Evolutionary conservation across 345 rosid genomes (phyloP).

Genomic region (Eucalyptus curtisii): DNA sequence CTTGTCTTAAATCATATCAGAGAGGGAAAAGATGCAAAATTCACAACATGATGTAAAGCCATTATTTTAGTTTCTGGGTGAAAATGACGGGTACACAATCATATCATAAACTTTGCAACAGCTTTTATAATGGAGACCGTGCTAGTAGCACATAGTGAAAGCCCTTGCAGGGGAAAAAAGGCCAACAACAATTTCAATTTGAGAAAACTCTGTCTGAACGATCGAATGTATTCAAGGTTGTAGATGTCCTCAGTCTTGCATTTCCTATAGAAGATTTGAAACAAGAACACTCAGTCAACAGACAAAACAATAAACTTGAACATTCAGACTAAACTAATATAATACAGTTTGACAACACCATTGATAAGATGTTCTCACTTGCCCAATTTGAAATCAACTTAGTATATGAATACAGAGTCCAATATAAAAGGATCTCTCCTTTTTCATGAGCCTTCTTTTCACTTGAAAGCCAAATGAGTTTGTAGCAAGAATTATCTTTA

Average conservation of each 20-base stretch:
- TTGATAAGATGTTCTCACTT: neutral
- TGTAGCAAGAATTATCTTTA: neutral
- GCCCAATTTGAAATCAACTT: neutral
- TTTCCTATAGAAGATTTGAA: constrained; percentile 9
- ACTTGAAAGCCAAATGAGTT: neutral
- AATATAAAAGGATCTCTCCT: neutral
- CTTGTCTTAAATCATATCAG: neutral
- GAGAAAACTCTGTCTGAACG: neutral
- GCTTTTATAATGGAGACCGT: neutral
- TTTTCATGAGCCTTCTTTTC: neutral
- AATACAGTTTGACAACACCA: neutral
- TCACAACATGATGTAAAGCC: neutral
- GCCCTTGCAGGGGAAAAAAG: neutral
- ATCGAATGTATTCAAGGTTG: neutral
- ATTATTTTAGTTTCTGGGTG: neutral
- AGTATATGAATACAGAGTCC: neutral
- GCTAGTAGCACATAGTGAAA: neutral
- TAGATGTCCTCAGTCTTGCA: constrained; percentile 11
- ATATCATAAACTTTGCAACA: neutral
- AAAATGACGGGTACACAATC: neutral
- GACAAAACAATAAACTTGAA: neutral
- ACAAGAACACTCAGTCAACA: neutral
- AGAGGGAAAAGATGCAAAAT: neutral
- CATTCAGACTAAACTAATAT: neutral
- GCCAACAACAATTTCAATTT: constrained; percentile 8